phyloP scores from a whole-genome alignment of 164 flowering plant species.

The Stephania yunnanensis region DNA sequence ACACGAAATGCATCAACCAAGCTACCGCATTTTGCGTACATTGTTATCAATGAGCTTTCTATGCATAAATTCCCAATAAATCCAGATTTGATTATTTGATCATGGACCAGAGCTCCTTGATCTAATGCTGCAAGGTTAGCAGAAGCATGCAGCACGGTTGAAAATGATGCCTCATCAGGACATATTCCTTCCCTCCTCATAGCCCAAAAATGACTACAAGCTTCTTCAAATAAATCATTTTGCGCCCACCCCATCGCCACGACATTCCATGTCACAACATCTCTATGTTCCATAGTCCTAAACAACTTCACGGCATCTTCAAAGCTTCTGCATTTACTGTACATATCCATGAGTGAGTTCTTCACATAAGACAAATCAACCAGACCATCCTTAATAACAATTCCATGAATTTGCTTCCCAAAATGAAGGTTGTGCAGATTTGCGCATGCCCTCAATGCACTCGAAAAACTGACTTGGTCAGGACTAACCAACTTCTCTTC shows the following conservation, averaged over 20 bases:
- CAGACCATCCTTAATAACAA: conserved; percentile 35
- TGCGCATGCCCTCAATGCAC: conserved; percentile 46
- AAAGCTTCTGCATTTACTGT: conserved; percentile 43
- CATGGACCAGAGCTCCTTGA: conserved; percentile 44
- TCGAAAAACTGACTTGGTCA: conserved; percentile 49
- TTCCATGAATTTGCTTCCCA: conserved; percentile 51
- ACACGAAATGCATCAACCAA: conserved; percentile 37
- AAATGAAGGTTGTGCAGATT: conserved; percentile 24
- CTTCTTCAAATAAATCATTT: conserved; percentile 39
- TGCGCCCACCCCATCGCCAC: conserved; percentile 47
- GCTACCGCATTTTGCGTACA: conserved; percentile 65
- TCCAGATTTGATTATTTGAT: conserved; percentile 45
- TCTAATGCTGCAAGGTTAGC: conserved; percentile 42
- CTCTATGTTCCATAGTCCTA: conserved; percentile 24
- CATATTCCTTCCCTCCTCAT: conserved; percentile 46
- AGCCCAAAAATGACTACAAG: conserved; percentile 42
- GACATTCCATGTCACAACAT: conserved; percentile 58
- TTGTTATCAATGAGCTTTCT: conserved; percentile 43
- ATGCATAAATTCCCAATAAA: conserved; percentile 31
- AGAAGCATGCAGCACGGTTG: conserved; percentile 49
- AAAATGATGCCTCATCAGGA: conserved; percentile 45
- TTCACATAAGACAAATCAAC: conserved; percentile 27
- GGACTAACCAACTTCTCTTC: conserved; percentile 25
- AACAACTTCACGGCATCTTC: conserved; percentile 31
- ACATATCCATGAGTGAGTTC: conserved; percentile 56